These are phyloP conservation scores for Trichoderma gamsii DNA, from an alignment of 495 filamentous ascomycete species.

Conservation along the genomic window DNA sequence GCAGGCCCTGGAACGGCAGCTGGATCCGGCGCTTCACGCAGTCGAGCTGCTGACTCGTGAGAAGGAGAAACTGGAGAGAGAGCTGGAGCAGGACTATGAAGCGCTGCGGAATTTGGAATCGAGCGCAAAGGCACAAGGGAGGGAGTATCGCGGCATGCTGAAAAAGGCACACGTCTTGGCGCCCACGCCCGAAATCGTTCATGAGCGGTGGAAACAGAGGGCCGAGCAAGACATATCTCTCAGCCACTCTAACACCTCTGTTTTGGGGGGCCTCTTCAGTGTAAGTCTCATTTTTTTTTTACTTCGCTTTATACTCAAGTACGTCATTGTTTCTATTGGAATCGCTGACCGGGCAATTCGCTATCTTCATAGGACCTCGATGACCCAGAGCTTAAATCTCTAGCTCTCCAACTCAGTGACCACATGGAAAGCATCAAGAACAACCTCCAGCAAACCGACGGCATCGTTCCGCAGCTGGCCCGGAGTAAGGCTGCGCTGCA, in stretches of 20 bases:
- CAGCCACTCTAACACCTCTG: constrained; percentile 18
- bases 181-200: constrained; percentile 22
- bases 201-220: background rate
- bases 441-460: constrained; percentile 49
- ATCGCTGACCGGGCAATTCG: background rate
- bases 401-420: constrained; percentile 38
- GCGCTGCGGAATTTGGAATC: constrained; percentile 30
- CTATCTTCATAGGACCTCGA: constrained; percentile 22
- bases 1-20: constrained; percentile 30
- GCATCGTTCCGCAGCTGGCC: constrained; percentile 36
- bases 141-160: constrained; percentile 30
- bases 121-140: constrained; percentile 35
- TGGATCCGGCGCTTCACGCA: constrained; percentile 40
- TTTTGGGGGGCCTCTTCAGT: constrained; percentile 26
- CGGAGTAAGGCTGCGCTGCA: constrained; percentile 38
- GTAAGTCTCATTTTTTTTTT: constrained; percentile 19
- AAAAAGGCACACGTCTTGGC: constrained; percentile 39
- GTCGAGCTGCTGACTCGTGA: constrained; percentile 37
- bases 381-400: constrained; percentile 29
- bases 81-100: constrained; percentile 36
- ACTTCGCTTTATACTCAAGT: too few relatives aligned
- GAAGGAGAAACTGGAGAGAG: constrained; percentile 34
- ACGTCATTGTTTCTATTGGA: too few relatives aligned
- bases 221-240: constrained; percentile 18
- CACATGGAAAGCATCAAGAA: constrained; percentile 54